Evolutionary conservation across 768 basidiomycete species (phyloP).

Genomic region (Leccinellum albellum): DNA sequence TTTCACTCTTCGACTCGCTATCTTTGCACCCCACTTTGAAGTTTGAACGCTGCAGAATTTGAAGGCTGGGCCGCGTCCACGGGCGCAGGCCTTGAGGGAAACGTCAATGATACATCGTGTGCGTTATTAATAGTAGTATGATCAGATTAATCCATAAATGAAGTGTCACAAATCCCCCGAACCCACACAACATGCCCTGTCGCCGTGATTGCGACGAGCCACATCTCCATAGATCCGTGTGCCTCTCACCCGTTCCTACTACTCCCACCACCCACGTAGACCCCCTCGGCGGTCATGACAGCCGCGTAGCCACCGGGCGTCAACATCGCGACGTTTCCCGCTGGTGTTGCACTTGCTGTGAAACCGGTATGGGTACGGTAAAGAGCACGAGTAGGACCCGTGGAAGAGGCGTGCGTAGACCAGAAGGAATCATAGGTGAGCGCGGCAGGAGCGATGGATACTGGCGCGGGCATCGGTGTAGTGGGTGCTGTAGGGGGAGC

Average conservation of each 20-base stretch:
- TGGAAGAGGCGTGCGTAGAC: constrained; percentile 46
- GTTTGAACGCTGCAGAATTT: neutral
- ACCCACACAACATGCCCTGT: neutral
- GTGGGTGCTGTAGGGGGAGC: neutral
- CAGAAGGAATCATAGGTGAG: constrained; percentile 64
- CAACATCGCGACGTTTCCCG: constrained; percentile 31
- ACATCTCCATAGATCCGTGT: neutral
- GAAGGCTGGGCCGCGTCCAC: neutral
- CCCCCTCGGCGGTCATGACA: constrained; percentile 31
- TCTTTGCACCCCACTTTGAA: neutral
- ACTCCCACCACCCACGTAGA: constrained; percentile 27
- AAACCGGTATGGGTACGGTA: constrained; percentile 31
- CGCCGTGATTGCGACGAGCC: neutral
- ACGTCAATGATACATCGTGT: constrained; percentile 1
- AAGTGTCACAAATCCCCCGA: neutral
- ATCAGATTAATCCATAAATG: constrained; percentile 26
- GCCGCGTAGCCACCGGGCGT: constrained; percentile 31
- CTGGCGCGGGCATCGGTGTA: neutral
- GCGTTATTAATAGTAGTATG: constrained; percentile 16
- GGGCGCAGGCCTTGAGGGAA: neutral
- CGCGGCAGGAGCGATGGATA: constrained; percentile 21
- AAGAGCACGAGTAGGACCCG: constrained; percentile 25
- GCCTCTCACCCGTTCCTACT: neutral
- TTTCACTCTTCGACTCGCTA: neutral
- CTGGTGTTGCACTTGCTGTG: constrained; percentile 20